phyloP scores from a whole-genome alignment of 257 asterid genomes.

The Solanum medicagineum region DNA sequence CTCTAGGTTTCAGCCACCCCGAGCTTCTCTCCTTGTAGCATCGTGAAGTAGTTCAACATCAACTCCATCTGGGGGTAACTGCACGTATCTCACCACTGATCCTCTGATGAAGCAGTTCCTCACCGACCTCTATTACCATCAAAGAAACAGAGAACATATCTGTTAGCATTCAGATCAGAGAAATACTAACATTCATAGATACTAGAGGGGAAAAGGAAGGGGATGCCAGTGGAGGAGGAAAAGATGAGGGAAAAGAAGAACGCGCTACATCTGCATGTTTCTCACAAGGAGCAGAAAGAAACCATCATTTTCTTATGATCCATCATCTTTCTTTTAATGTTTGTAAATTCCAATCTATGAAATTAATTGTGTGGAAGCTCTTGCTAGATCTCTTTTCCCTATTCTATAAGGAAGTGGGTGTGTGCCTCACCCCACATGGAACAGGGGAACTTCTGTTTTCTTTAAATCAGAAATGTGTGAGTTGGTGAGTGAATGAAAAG shows the following conservation, averaged over 20 bases:
- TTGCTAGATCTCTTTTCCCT: not conserved
- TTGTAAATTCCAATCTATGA: not conserved
- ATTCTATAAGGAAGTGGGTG: not conserved
- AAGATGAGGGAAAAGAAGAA: not conserved
- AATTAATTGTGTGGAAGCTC: not conserved
- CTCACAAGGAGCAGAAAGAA: not conserved
- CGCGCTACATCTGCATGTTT: not conserved
- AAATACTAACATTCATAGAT: not conserved
- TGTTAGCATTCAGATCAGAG: not conserved
- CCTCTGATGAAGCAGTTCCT: conserved; percentile 98
- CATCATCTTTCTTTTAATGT: not conserved
- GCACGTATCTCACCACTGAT: conserved; percentile 92
- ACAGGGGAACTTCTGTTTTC: not conserved
- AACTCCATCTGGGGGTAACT: conserved; percentile 96
- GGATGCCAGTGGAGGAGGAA: not conserved
- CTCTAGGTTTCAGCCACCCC: conserved; percentile 40
- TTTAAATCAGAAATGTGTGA: not conserved
- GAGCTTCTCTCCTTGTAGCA: conserved; percentile 97
- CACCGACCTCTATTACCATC: conserved; percentile 57
- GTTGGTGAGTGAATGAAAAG: not conserved
- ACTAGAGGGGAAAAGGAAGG: not conserved
- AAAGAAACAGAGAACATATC: not conserved
- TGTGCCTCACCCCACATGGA: not conserved
- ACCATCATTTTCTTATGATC: not conserved
- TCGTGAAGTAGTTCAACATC: conserved; percentile 90